Percentiles rank a stretch among this genome's conserved stretches.
phyloP scores from a whole-genome alignment of 257 asterid genomes.

The Nicotiana paniculata region DNA sequence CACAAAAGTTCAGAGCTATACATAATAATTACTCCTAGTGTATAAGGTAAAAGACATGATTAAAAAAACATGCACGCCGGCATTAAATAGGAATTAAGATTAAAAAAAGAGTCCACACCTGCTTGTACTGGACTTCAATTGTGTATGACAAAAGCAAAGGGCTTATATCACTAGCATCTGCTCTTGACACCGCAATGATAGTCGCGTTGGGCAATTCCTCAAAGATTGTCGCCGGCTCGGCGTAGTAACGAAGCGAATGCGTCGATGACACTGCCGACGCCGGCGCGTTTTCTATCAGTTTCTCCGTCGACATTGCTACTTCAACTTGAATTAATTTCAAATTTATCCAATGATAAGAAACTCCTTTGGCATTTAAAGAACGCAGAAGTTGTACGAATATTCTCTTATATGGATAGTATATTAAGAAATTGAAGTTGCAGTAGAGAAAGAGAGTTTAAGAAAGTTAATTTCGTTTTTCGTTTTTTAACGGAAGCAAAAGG shows the following conservation, averaged over 20 bases:
- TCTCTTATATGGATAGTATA: background rate
- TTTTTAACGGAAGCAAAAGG: conserved; percentile 15
- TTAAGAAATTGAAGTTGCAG: background rate
- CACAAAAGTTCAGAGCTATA: background rate
- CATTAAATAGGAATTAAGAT: background rate
- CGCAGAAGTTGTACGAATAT: background rate
- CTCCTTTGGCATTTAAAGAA: background rate
- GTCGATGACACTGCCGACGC: conserved; percentile 38
- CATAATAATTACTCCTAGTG: background rate
- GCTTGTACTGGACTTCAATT: conserved; percentile 74
- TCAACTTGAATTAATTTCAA: background rate
- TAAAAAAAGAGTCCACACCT: conserved; percentile 28
- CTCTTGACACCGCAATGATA: conserved; percentile 61
- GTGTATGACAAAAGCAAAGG: conserved; percentile 86
- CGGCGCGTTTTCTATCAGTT: conserved; percentile 34
- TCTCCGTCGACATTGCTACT: conserved; percentile 61
- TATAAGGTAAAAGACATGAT: background rate
- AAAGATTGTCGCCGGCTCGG: conserved; percentile 44
- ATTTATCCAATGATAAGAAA: background rate
- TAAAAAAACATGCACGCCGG: background rate
- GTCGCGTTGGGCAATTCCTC: conserved; percentile 78
- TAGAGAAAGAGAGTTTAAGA: background rate
- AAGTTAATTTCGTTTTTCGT: background rate
- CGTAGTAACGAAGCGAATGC: conserved; percentile 44
- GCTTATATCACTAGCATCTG: conserved; percentile 74